These are phyloP conservation scores for Curvularia eragrostidis DNA, from an alignment of 2,329 filamentous ascomycete species.

Conservation along the genomic window DNA sequence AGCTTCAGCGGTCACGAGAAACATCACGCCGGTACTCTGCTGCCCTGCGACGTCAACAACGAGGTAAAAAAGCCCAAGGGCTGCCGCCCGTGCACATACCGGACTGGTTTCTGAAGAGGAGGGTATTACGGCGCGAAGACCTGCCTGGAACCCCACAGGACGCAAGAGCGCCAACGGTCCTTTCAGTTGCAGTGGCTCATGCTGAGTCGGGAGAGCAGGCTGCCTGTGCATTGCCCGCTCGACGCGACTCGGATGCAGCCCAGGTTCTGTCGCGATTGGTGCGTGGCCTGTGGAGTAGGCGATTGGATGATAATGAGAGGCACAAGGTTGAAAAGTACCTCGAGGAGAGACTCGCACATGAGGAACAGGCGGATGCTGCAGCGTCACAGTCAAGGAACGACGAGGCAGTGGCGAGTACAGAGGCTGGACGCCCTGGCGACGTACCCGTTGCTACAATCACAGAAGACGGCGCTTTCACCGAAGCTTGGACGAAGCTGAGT, in stretches of 20 bases:
- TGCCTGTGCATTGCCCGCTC: slow-evolving; percentile 30
- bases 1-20: slow-evolving; percentile 46
- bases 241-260: slow-evolving; percentile 26
- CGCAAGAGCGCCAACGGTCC: slow-evolving; percentile 15
- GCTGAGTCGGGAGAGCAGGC: slow-evolving; percentile 35
- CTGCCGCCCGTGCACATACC: slow-evolving; percentile 59
- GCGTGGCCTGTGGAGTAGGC: slow-evolving; percentile 32
- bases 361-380: slow-evolving; percentile 8
- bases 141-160: slow-evolving; percentile 14
- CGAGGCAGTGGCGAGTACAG: slow-evolving; percentile 11
- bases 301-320: slow-evolving; percentile 33
- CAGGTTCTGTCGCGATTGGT: slow-evolving; percentile 35
- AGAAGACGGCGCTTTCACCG: slow-evolving; percentile 10
- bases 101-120: slow-evolving; percentile 62
- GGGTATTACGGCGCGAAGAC: slow-evolving; percentile 55
- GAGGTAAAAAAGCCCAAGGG: slow-evolving; percentile 42
- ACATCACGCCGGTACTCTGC: slow-evolving; percentile 44
- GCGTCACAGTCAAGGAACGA: slow-evolving; percentile 10
- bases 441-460: slow-evolving; percentile 4
- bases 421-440: slow-evolving; percentile 7
- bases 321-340: slow-evolving; percentile 32
- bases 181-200: slow-evolving; percentile 35
- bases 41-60: slow-evolving; percentile 44
- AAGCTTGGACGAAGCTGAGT: slow-evolving; percentile 16
- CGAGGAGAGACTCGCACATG: slow-evolving; percentile 19